phyloP scores from a whole-genome alignment of 495 filamentous ascomycete species.

The Coniosporium apollinis region DNA sequence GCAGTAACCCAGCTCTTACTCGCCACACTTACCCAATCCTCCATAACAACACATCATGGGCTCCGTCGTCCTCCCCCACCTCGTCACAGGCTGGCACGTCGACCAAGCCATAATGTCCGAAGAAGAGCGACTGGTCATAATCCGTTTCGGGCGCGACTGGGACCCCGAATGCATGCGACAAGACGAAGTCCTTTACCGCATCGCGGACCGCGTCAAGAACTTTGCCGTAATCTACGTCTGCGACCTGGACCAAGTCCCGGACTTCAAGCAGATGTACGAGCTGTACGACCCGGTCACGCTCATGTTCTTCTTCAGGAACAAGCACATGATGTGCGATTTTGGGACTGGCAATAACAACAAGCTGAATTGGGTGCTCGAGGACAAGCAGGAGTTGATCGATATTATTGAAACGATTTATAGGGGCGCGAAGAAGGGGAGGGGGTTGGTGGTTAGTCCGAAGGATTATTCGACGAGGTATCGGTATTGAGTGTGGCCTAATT shows the following conservation, averaged over 20 bases:
- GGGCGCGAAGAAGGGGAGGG: slow-evolving; percentile 90
- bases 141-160: slow-evolving; percentile 74
- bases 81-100: slow-evolving; percentile 88
- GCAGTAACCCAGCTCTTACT: no score
- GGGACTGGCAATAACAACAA: slow-evolving; percentile 99
- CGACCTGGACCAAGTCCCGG: slow-evolving; percentile 87
- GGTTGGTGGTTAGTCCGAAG: slow-evolving; percentile 92
- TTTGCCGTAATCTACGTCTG: slow-evolving; percentile 94
- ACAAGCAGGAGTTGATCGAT: slow-evolving; percentile 97
- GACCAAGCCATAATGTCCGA: slow-evolving; percentile 88
- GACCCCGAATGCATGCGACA: slow-evolving; percentile 75
- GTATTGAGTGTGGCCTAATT: slow-evolving; percentile 44
- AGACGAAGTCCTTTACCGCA: slow-evolving; percentile 82
- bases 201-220: slow-evolving; percentile 72
- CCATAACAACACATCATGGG: slow-evolving; percentile 40
- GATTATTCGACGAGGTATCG: slow-evolving; percentile 76
- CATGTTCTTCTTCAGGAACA: slow-evolving; percentile 94
- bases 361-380: slow-evolving; percentile 90
- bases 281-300: slow-evolving; percentile 43
- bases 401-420: slow-evolving; percentile 97
- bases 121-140: slow-evolving; percentile 91
- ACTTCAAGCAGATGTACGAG: slow-evolving; percentile 91
- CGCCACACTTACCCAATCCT: not conserved
- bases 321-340: slow-evolving; percentile 98
- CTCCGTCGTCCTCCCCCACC: slow-evolving; percentile 84